These are phyloP conservation scores for Hypoxylon fragiforme DNA, from an alignment of 495 filamentous ascomycete species.

Conservation along the genomic window DNA sequence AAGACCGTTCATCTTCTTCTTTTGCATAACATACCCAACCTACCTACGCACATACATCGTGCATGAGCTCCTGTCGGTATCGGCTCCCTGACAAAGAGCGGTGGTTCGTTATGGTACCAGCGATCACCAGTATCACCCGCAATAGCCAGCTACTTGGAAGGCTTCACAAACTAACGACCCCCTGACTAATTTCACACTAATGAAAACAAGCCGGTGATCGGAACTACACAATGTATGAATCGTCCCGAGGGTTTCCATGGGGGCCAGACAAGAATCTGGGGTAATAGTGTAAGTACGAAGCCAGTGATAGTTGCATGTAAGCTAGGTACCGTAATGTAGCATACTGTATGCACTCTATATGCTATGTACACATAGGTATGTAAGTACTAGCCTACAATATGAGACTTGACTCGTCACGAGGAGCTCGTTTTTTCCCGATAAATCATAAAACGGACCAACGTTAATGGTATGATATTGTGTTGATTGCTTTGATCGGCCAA, in stretches of 20 bases:
- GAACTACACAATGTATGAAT: conserved; percentile 2
- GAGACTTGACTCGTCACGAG: conserved; percentile 23
- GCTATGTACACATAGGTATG: too few species aligned
- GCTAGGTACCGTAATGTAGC: too few species aligned
- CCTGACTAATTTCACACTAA: conserved; percentile 14
- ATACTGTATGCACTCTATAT: too few species aligned
- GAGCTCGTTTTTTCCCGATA: conserved; percentile 5
- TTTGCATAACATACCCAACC: too few species aligned
- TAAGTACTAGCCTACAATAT: too few species aligned
- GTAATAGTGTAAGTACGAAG: too few species aligned
- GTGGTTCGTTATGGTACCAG: neutral
- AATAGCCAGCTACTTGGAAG: conserved; percentile 11
- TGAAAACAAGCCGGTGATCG: conserved; percentile 16
- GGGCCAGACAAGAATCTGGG: conserved; percentile 24
- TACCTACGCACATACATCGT: too few species aligned
- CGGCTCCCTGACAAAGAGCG: neutral
- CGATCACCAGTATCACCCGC: conserved; percentile 18
- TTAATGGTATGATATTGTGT: conserved; percentile 6
- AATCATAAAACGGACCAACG: conserved; percentile 5
- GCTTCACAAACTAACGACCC: conserved; percentile 11
- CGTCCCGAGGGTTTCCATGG: neutral
- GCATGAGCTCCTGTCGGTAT: too few species aligned
- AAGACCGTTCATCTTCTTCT: too few species aligned
- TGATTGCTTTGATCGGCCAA: conserved; percentile 19
- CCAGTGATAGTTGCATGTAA: too few species aligned